Evolutionary conservation across 164 flowering plant genomes (phyloP), one percentile per base, ranked within the genome.

Genomic region (Santalum album): DNA sequence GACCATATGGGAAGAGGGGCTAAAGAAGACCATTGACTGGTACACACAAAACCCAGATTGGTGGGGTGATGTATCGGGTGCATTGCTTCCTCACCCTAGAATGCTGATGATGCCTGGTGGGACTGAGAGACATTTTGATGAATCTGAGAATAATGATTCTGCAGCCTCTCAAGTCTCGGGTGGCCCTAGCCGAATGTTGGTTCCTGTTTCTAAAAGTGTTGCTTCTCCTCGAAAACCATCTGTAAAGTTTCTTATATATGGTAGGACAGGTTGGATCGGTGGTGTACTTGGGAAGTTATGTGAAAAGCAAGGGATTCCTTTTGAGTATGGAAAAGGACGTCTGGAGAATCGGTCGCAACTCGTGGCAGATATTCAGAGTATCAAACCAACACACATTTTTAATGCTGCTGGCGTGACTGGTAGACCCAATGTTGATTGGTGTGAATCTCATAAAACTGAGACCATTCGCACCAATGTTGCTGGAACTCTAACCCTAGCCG

Each of bases 321-420:
- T 3, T 17, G 67, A 54, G 53, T 68, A 63, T 48, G 71, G 71
- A 18, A 49, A 12, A 47, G 71, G 64, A 54, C 40, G 67, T 9
- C 18, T 68, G 40, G 54, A 63, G 36, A 49, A 68, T 1, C 39
- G 64, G 1, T n/a, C 57, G 6, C 54, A 18, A 39, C 34, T 68
- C 23, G 6, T 63, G 49, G 61, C 53, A 11, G 67, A 68, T 47
- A 63, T 59, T 19, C 50, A 26, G 29, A 29, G 16, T 20, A 57
- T 54, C 21, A 58, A 55, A 42, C 72, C 72, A 38, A 68, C 64
- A 16, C 72, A 68, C 53, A 64, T 68, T 35, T 59, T 68, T 35
- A 68, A 63, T 55, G 67, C 72, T 36, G 67, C 72, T 59, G 72
- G 72, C 20, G 64, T 68, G 15, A 68, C 67, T 24, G 72, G 68